These are phyloP conservation scores for Magnolia officinalis DNA, from an alignment of 164 flowering plant genomes.

Conservation along the genomic window DNA sequence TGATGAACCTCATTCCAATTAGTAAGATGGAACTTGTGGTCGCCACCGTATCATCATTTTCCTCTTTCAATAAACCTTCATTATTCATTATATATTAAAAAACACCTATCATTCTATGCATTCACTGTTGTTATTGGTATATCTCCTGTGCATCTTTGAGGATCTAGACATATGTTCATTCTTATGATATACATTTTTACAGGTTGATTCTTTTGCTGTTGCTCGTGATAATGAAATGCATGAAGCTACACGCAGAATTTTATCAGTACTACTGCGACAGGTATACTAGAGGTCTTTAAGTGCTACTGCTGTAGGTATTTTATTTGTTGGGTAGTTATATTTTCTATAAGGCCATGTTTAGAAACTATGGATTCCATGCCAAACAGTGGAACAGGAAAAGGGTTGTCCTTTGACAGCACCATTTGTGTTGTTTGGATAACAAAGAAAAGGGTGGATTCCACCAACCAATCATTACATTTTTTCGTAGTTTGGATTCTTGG, in stretches of 20 bases:
- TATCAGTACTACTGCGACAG: slow-evolving; percentile 89
- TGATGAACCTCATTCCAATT: no score
- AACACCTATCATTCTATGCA: neutral
- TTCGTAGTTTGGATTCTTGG: no score
- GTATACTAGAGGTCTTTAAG: slow-evolving; percentile 23
- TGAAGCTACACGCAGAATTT: slow-evolving; percentile 93
- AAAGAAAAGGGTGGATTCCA: no score
- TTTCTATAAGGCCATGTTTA: no score
- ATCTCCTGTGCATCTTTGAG: neutral
- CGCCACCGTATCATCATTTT: no score
- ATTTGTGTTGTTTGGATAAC: no score
- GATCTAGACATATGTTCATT: neutral
- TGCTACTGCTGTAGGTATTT: neutral
- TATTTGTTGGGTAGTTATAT: neutral
- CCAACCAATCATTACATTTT: no score
- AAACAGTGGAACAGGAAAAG: no score
- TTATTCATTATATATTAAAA: no score
- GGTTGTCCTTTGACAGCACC: no score
- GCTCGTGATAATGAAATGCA: slow-evolving; percentile 92
- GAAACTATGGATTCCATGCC: no score
- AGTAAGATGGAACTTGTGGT: no score
- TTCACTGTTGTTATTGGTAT: neutral
- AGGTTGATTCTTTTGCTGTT: slow-evolving; percentile 96
- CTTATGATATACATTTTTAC: neutral
- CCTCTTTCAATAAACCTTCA: neutral